phyloP scores from a whole-genome alignment of 768 basidiomycete species.

The Lyophyllum semitale region DNA sequence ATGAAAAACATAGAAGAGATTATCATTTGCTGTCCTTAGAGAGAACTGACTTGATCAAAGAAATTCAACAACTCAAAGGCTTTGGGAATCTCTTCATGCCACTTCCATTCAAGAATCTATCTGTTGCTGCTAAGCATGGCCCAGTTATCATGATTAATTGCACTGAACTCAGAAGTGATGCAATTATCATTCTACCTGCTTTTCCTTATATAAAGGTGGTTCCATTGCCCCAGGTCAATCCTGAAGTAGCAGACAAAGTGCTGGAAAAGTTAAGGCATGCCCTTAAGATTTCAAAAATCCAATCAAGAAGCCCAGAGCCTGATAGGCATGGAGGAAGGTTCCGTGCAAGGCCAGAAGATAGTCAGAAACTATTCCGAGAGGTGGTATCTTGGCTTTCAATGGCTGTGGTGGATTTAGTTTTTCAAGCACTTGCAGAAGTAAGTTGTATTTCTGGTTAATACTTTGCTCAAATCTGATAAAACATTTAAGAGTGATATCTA shows the following conservation, averaged over 20 bases:
- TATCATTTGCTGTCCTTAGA: not conserved
- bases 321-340: too few species aligned
- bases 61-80: not conserved
- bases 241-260: too few species aligned
- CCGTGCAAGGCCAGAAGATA: too few species aligned
- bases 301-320: too few species aligned
- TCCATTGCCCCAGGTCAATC: too few species aligned
- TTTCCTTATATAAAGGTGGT: slow-evolving; percentile 11
- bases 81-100: not conserved
- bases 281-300: too few species aligned
- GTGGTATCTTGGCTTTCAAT: too few species aligned
- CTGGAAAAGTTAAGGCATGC: too few species aligned
- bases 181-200: slow-evolving; percentile 15
- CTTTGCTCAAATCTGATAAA: not conserved
- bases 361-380: too few species aligned
- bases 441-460: not conserved
- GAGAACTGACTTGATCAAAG: not conserved
- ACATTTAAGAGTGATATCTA: not conserved
- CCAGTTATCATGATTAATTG: slow-evolving; percentile 1
- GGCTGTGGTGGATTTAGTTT: too few species aligned
- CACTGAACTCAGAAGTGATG: slow-evolving; percentile 6
- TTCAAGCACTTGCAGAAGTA: not conserved
- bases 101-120: not conserved
- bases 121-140: not conserved
- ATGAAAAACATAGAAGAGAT: not conserved